These are phyloP conservation scores for Epichloe bromicola DNA, from an alignment of 2,329 filamentous ascomycete genomes.

Conservation along the genomic window DNA sequence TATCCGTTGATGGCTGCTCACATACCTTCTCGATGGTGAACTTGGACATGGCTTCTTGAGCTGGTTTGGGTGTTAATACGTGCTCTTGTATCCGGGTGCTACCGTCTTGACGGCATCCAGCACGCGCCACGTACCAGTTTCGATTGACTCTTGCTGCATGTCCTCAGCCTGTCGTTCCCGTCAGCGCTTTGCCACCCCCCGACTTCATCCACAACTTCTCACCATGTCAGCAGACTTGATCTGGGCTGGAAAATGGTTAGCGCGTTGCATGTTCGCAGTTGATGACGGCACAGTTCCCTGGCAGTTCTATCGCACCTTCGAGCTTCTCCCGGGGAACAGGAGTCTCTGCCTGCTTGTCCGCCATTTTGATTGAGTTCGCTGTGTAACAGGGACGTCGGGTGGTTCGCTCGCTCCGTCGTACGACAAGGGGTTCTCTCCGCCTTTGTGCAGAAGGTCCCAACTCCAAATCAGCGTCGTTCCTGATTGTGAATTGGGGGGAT, in stretches of 20 bases:
- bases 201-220: constrained; percentile 11
- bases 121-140: constrained; percentile 60
- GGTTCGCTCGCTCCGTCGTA: not conserved
- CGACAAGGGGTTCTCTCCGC: not conserved
- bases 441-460: not conserved
- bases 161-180: constrained; percentile 62
- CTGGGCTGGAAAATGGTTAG: constrained; percentile 49
- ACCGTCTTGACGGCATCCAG: not conserved
- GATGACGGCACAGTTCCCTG: not conserved
- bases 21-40: constrained; percentile 49
- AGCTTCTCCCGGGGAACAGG: constrained; percentile 59
- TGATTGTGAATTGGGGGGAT: not conserved
- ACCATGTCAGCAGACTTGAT: constrained; percentile 99
- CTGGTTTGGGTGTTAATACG: constrained; percentile 19
- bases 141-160: constrained; percentile 91
- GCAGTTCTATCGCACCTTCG: constrained; percentile 41
- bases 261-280: not conserved
- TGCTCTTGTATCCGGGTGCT: not conserved
- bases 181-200: constrained; percentile 14
- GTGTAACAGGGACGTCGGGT: not conserved
- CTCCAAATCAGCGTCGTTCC: not conserved
- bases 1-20: not conserved
- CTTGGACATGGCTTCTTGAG: constrained; percentile 50
- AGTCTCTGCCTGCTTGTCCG: constrained; percentile 27
- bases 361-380: constrained; percentile 15